phyloP scores from a whole-genome alignment of 768 basidiomycete genomes.

The Kwoniella botswanensis region DNA sequence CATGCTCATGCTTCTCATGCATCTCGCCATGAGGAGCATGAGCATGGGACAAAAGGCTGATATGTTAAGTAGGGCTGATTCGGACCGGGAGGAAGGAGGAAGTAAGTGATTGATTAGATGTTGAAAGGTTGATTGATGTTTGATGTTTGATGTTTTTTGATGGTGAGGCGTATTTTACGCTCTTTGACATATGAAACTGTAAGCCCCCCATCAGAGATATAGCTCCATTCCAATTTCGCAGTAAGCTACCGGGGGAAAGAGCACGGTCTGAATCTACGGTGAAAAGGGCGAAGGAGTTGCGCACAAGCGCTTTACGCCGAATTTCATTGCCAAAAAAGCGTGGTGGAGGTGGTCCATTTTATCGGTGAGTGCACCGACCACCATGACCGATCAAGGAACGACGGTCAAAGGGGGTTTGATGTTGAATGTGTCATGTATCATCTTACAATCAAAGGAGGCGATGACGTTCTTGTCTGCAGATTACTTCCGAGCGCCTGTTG shows the following conservation, averaged over 20 bases:
- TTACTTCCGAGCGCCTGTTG: neutral
- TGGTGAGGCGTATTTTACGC: slow-evolving; percentile 7
- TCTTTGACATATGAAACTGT: slow-evolving; percentile 1
- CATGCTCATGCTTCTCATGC: neutral
- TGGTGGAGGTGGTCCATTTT: neutral
- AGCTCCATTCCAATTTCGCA: no score
- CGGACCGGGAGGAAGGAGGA: no score
- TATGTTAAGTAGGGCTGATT: no score
- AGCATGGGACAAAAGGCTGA: neutral
- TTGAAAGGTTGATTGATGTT: slow-evolving; percentile 10
- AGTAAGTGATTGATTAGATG: neutral
- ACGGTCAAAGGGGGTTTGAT: neutral
- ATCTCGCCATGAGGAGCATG: neutral
- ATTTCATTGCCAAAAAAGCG: neutral
- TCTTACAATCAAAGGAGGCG: neutral
- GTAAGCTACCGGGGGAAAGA: neutral
- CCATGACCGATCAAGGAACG: neutral
- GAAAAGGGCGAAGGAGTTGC: slow-evolving; percentile 8
- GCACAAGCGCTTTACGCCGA: slow-evolving; percentile 1
- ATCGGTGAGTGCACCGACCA: slow-evolving; percentile 11
- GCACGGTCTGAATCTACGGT: slow-evolving; percentile 11
- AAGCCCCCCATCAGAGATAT: slow-evolving; percentile 5
- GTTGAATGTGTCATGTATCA: neutral
- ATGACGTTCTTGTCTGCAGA: neutral
- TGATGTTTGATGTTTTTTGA: slow-evolving; percentile 4